Evolutionary conservation across 78 protist species (phyloP), one percentile per base, ranked within the genome.

Genomic region (Isochrysis galbana): DNA sequence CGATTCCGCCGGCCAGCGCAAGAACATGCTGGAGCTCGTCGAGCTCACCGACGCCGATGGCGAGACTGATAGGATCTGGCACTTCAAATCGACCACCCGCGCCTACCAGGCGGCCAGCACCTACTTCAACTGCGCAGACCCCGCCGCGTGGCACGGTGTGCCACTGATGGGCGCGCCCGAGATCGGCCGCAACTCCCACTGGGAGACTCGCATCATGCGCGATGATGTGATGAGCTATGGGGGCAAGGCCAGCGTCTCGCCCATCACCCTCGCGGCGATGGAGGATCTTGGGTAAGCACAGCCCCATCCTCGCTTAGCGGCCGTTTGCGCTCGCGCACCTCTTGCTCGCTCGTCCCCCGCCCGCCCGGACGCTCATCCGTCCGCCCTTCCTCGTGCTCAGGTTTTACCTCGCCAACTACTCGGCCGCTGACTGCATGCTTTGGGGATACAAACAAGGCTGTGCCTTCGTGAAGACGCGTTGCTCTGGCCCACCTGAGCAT

Each of bases 171-270:
- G 48, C 3, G 11, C 23, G 23, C 88, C 88, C 0, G 55, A 80
- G 23, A 0, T 44, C 7, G 88, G 88, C 29, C n/a, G 88, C 29
- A 41, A 22, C 34, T 41, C 88, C 29, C 88, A 80, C 38, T 44
- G 38, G 39, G 88, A 80, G 55, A 80, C 88, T 10, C 88, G 48
- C 21, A 25, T 80, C 55, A 5, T 80, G 55, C 88, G 88, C 55
- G 88, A 80, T 1, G 88, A 80, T 25, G 88, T 80, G 39, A 80
- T 80, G 88, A 25, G 55, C 23, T 80, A 80, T 54, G 88, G 88
- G 41, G 14, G 3, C 5, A 29, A 0, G 26, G n/a, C 5, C 22
- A 1, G 2, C 17, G 55, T 80, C 55, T 80, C 88, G 0, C 5
- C 55, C 44, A 42, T 80, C 55, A 80, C 88, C 29, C 88, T 80